Base-by-base conservation (phyloP, 106 monocot species). In the Allium sativum region DNA sequence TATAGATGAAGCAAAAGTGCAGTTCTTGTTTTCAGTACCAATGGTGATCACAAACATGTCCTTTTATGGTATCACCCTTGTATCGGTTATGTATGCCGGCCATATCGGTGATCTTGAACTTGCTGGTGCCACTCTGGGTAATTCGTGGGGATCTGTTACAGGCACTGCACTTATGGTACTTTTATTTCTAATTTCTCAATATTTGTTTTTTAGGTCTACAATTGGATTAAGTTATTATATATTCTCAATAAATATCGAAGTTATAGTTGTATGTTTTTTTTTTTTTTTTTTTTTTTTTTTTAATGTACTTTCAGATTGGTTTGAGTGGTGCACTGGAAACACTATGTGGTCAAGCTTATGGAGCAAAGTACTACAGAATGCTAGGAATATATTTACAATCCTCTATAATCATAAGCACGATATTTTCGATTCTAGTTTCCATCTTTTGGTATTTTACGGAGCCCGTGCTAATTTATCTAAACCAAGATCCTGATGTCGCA, bases 1-100 rank as follows among this genome's bases (percentile, higher is more conserved):
- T 46, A 21, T 20, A 48, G 77, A 77, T 40, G 92, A 93, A 55
- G 81, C 81, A 7, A 74, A 64, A 63, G 20, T 14, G 7, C 92
- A 93, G 77, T 40, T 79, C 21, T 14, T 45, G 43, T 68, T 93
- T 44, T 81, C 87, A 2, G 21, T 81, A 4, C 88, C 92, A 6
- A 93, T 93, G 92, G 70, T 93, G 7, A 3, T 93, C 18, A 79
- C 84, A 11, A 88, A 73, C 77, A 58, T 88, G 65, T 72, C 88
- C 0, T 88, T 84, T 71, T 88, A 84, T 53, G 68, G 53, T 6
- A 66, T 88, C 72, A 65, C 79, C 13, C 69, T 93, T 47, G 48
- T 93, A 48, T 82, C 92, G 9, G 81, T 88, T 44, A 93, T 93
- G 92, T 82, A 84, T 74, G 87, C 88, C 57, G 92, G 92, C 61